phyloP scores from a whole-genome alignment of 345 rosid genomes.

The Salix dunnii region DNA sequence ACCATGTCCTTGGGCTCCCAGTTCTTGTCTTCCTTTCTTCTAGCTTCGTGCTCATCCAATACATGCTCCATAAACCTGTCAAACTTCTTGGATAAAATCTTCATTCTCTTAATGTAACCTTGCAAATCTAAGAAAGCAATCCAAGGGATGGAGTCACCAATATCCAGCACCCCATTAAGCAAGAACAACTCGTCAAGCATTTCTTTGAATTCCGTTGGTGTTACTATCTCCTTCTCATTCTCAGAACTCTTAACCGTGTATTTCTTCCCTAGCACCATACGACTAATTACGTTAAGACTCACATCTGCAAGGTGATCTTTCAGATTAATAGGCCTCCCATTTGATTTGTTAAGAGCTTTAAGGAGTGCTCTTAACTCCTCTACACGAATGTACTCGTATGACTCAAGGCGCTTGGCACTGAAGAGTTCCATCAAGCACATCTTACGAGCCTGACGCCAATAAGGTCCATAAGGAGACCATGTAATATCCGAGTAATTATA shows the following conservation, averaged over 20 bases:
- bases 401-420: slow-evolving; percentile 55
- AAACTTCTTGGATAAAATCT: slow-evolving; percentile 49
- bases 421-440: slow-evolving; percentile 60
- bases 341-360: slow-evolving; percentile 13
- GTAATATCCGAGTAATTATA: slow-evolving; percentile 59
- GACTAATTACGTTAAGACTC: slow-evolving; percentile 55
- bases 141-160: slow-evolving; percentile 78
- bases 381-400: slow-evolving; percentile 50
- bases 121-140: slow-evolving; percentile 54
- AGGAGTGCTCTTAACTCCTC: slow-evolving; percentile 43
- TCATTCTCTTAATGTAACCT: slow-evolving; percentile 66
- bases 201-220: slow-evolving; percentile 55
- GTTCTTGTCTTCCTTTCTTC: slow-evolving; percentile 31
- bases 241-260: slow-evolving; percentile 35
- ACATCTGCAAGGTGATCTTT: slow-evolving; percentile 44
- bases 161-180: slow-evolving; percentile 54
- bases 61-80: slow-evolving; percentile 59
- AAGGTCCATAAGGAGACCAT: slow-evolving; percentile 63
- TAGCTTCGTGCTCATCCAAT: slow-evolving; percentile 48
- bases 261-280: slow-evolving; percentile 66
- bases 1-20: slow-evolving; percentile 60
- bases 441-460: slow-evolving; percentile 65
- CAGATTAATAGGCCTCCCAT: slow-evolving; percentile 21
- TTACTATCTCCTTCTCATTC: slow-evolving; percentile 32
- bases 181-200: slow-evolving; percentile 66